These are phyloP conservation scores for Aspergillus olivimuriae DNA, from an alignment of 495 filamentous ascomycete species.

Conservation along the genomic window DNA sequence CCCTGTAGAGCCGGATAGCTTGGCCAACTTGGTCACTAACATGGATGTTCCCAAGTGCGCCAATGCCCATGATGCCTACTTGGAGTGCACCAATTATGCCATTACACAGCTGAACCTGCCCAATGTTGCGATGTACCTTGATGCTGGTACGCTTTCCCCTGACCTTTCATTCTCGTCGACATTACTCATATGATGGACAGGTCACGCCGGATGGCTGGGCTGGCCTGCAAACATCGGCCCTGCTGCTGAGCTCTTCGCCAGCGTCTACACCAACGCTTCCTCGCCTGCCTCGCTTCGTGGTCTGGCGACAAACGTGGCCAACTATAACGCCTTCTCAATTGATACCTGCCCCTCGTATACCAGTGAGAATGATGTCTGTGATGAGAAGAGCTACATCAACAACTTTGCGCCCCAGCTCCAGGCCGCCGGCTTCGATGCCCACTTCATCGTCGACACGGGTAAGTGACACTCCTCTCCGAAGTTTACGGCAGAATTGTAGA, in stretches of 20 bases:
- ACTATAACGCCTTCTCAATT: slow-evolving; percentile 62
- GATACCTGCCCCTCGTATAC: slow-evolving; percentile 39
- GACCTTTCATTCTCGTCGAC: background rate
- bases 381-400: slow-evolving; percentile 69
- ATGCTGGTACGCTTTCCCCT: slow-evolving; percentile 48
- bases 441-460: slow-evolving; percentile 66
- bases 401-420: slow-evolving; percentile 57
- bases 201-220: slow-evolving; percentile 66
- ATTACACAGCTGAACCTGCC: slow-evolving; percentile 63
- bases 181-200: slow-evolving; percentile 9
- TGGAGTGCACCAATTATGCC: slow-evolving; percentile 66
- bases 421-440: slow-evolving; percentile 57
- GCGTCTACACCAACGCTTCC: slow-evolving; percentile 59
- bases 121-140: slow-evolving; percentile 79
- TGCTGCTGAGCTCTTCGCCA: slow-evolving; percentile 61
- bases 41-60: slow-evolving; percentile 55
- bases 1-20: slow-evolving; percentile 65
- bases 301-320: slow-evolving; percentile 71
- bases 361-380: slow-evolving; percentile 41
- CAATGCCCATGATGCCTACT: slow-evolving; percentile 55
- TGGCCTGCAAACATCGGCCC: slow-evolving; percentile 73
- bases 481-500: too few species aligned
- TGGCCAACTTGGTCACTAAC: slow-evolving; percentile 80
- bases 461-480: too few species aligned
- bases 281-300: slow-evolving; percentile 62